Percentiles rank a stretch among this genome's conserved stretches.
Evolutionary conservation across 345 rosid species (phyloP).

Genomic region (Heritiera fomes): DNA sequence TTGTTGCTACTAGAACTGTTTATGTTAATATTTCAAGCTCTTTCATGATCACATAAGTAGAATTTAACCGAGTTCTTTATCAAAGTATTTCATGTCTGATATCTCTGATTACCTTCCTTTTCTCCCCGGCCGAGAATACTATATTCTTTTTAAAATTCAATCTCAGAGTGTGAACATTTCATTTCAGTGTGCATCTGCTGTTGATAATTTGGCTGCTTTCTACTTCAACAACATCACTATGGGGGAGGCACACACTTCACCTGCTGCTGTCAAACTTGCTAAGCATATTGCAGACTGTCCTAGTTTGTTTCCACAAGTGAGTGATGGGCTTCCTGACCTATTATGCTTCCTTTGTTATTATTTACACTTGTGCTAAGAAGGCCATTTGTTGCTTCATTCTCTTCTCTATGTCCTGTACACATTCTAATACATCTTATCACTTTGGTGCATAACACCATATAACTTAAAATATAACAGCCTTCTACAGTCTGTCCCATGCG

Average conservation of each 20-base stretch:
- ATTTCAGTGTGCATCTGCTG: constrained; percentile 91
- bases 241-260: constrained; percentile 83
- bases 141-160: background rate
- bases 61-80: background rate
- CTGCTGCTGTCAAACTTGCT: constrained; percentile 75
- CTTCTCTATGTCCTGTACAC: background rate
- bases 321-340: constrained; percentile 10
- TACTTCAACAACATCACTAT: constrained; percentile 95
- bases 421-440: background rate
- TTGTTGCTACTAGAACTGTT: constrained; percentile 4
- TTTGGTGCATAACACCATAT: background rate
- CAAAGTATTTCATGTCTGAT: background rate
- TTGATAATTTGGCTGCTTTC: constrained; percentile 92
- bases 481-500: background rate
- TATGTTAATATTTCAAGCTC: constrained; percentile 12
- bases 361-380: background rate
- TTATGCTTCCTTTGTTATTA: background rate
- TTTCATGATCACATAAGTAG: constrained; percentile 9
- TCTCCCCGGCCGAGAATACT: background rate
- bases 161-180: constrained; percentile 21
- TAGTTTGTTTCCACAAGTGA: constrained; percentile 93
- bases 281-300: constrained; percentile 92
- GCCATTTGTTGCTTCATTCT: background rate
- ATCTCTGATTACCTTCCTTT: background rate
- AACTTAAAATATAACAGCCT: background rate